Percentiles rank a stretch among this genome's conserved stretches.
phyloP scores from a whole-genome alignment of 1,284 basidiomycete genomes.

The Apiotrichum siamense region DNA sequence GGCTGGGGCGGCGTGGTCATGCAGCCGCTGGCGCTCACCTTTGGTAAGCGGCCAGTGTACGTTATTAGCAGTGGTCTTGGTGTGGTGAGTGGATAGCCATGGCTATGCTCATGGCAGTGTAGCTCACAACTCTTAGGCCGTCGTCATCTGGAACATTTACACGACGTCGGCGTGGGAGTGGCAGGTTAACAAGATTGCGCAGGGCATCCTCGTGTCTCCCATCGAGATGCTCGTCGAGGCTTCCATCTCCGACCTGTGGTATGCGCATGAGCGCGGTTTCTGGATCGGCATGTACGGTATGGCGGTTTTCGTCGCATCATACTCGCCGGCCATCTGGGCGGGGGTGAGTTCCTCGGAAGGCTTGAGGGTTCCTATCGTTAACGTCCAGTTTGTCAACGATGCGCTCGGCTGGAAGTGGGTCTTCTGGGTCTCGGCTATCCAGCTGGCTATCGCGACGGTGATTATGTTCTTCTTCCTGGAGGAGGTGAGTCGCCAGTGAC shows the following conservation, averaged over 20 bases:
- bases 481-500: constrained; percentile 6
- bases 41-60: constrained; percentile 24
- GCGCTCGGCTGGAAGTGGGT: constrained; percentile 21
- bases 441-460: constrained; percentile 5
- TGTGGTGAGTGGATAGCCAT: constrained; percentile 10
- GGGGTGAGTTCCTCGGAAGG: background rate
- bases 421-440: constrained; percentile 17
- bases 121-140: background rate
- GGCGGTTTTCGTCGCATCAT: constrained; percentile 15
- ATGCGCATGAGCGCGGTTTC: constrained; percentile 22
- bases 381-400: constrained; percentile 14
- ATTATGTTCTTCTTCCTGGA: constrained; percentile 21
- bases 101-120: background rate
- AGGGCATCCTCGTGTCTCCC: constrained; percentile 18
- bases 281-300: constrained; percentile 20
- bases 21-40: constrained; percentile 22
- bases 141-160: constrained; percentile 19
- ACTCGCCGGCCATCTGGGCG: constrained; percentile 13
- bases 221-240: constrained; percentile 23
- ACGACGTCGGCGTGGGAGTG: constrained; percentile 12
- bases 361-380: background rate
- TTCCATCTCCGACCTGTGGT: constrained; percentile 17
- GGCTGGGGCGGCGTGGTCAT: constrained; percentile 25
- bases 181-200: constrained; percentile 21
- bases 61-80: constrained; percentile 10